phyloP scores from a whole-genome alignment of 164 flowering plant genomes.

The Liquidambar formosana region DNA sequence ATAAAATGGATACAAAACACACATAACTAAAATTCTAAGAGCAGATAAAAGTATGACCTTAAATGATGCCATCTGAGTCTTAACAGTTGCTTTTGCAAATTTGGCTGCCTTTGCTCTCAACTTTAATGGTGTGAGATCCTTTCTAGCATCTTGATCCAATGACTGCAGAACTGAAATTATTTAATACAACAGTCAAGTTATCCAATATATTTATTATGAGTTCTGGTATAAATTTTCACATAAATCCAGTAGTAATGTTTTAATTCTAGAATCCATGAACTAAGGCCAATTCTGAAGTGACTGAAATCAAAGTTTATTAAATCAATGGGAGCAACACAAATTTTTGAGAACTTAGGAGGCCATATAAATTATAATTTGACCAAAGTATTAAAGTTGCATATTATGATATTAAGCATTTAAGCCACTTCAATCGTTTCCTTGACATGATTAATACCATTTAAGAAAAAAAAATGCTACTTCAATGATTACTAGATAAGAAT shows the following conservation, averaged over 20 bases:
- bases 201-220: not conserved
- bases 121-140: conserved; percentile 81
- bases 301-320: not conserved
- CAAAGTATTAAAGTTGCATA: too few species aligned
- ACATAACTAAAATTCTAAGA: not conserved
- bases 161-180: conserved; percentile 84
- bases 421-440: too few species aligned
- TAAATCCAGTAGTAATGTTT: not conserved
- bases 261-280: too few species aligned
- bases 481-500: too few species aligned
- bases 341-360: too few species aligned
- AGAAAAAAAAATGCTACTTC: too few species aligned
- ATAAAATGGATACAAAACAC: not conserved
- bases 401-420: too few species aligned
- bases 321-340: too few species aligned
- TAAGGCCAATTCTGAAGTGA: not conserved
- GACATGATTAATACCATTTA: too few species aligned
- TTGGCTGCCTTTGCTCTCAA: conserved; percentile 94
- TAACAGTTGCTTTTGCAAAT: conserved; percentile 87
- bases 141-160: conserved; percentile 79
- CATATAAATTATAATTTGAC: too few species aligned
- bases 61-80: conserved; percentile 87
- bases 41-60: conserved; percentile 49
- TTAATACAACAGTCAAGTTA: conserved; percentile 9
- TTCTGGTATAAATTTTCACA: not conserved